These are phyloP conservation scores for Truncatella angustata DNA, from an alignment of 2,329 filamentous ascomycete species.

Conservation along the genomic window DNA sequence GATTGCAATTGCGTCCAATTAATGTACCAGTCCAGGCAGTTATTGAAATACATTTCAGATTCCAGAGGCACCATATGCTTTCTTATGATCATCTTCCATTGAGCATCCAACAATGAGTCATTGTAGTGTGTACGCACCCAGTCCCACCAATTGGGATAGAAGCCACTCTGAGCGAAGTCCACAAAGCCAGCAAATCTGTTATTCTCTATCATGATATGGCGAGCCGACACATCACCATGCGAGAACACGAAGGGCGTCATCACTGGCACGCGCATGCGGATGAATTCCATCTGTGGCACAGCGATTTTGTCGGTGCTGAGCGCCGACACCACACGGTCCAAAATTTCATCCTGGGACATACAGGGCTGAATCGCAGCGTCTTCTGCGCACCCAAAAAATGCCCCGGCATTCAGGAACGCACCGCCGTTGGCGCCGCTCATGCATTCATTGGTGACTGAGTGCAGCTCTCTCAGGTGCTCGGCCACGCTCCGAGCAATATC, in stretches of 20 bases:
- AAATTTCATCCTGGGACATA: background rate
- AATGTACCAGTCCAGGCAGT: background rate
- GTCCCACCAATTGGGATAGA: background rate
- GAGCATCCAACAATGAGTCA: background rate
- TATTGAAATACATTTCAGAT: background rate
- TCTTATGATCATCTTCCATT: background rate
- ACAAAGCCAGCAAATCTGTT: background rate
- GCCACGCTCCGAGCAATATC: background rate
- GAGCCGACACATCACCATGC: background rate
- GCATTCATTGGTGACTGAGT: background rate
- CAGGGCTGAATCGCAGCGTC: background rate
- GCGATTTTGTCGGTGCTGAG: background rate
- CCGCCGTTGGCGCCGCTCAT: background rate
- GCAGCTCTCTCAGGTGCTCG: background rate
- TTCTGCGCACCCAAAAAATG: background rate
- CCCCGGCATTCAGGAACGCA: background rate
- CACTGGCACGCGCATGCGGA: background rate
- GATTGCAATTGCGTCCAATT: background rate
- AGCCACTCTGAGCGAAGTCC: background rate
- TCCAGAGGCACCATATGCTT: background rate
- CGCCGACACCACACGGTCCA: background rate
- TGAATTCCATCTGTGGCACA: background rate
- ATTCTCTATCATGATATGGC: background rate
- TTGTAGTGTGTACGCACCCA: background rate
- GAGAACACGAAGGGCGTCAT: background rate